Percentiles rank a stretch among this genome's conserved stretches.
phyloP scores from a whole-genome alignment of 768 basidiomycete genomes.

The Termitomyces sp. region DNA sequence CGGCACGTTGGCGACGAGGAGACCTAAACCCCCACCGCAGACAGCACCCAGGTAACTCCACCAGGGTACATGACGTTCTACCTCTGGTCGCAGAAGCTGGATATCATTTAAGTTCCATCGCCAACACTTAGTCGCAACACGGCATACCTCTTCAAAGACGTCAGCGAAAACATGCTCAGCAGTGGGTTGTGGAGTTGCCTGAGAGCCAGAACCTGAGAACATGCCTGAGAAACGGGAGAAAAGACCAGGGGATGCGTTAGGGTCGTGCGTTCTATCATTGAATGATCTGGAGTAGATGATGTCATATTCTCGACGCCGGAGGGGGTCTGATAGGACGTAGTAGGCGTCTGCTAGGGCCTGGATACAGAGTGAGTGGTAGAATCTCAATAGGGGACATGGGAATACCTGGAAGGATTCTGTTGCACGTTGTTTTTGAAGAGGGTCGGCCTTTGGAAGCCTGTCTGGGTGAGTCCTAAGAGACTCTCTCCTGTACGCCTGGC shows the following conservation, averaged over 20 bases:
- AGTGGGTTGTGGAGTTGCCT: constrained; percentile 50
- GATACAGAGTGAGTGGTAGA: background rate
- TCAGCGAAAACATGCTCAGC: constrained; percentile 82
- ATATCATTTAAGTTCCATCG: background rate
- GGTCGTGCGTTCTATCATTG: constrained; percentile 51
- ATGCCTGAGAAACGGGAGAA: constrained; percentile 71
- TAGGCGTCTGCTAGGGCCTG: constrained; percentile 91
- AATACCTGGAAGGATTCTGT: constrained; percentile 82
- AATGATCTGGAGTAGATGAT: constrained; percentile 47
- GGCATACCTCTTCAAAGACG: constrained; percentile 82
- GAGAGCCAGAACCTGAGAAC: constrained; percentile 39
- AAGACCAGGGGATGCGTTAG: constrained; percentile 65
- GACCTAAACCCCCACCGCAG: constrained; percentile 64
- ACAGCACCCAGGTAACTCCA: constrained; percentile 74
- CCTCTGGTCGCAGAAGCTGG: constrained; percentile 77
- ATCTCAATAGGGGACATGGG: background rate
- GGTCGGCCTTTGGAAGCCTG: constrained; percentile 62
- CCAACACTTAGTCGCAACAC: background rate
- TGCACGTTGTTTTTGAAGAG: constrained; percentile 62
- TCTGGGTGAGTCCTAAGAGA: constrained; percentile 91
- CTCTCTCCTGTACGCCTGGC: constrained; percentile 75
- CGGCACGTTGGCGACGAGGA: constrained; percentile 72
- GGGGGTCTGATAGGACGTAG: constrained; percentile 82
- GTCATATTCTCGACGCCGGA: constrained; percentile 71
- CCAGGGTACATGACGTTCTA: constrained; percentile 62